Evolutionary conservation across 306 rosid species (phyloP).

Genomic region (Castanea crenata): DNA sequence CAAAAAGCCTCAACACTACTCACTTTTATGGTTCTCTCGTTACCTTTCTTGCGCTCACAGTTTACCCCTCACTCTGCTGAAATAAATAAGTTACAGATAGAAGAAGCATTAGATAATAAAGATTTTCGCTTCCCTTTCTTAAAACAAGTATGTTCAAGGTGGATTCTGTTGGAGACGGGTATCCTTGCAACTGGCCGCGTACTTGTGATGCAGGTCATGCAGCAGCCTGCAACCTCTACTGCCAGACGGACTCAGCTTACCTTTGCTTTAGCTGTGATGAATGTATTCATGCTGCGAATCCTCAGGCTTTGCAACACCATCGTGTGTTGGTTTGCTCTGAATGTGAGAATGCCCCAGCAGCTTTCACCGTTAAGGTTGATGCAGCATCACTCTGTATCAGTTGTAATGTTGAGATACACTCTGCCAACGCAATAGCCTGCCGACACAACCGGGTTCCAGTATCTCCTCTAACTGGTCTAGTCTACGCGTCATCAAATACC

Average conservation of each 20-base stretch:
- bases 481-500: not conserved
- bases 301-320: constrained; percentile 2
- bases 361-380: constrained; percentile 19
- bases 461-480: not conserved
- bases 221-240: constrained; percentile 6
- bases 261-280: constrained; percentile 6
- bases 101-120: not conserved
- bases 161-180: not conserved
- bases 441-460: constrained; percentile 9
- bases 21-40: constrained; percentile 1
- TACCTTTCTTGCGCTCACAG: not conserved
- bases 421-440: constrained; percentile 12
- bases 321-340: constrained; percentile 6
- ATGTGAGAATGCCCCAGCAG: constrained; percentile 18
- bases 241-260: constrained; percentile 16
- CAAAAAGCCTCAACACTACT: not conserved
- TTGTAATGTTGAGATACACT: constrained; percentile 15
- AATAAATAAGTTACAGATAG: not conserved
- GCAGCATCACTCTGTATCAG: constrained; percentile 17
- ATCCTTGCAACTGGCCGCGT: not conserved
- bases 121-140: not conserved
- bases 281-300: not conserved
- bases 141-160: not conserved
- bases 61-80: not conserved
- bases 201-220: not conserved